A percentile compares a stretch with the other conserved stretches of the same genome.
These are phyloP conservation scores for Coemansia sp. DNA, from an alignment of 192 early-diverging fungal species.

Conservation along the genomic window DNA sequence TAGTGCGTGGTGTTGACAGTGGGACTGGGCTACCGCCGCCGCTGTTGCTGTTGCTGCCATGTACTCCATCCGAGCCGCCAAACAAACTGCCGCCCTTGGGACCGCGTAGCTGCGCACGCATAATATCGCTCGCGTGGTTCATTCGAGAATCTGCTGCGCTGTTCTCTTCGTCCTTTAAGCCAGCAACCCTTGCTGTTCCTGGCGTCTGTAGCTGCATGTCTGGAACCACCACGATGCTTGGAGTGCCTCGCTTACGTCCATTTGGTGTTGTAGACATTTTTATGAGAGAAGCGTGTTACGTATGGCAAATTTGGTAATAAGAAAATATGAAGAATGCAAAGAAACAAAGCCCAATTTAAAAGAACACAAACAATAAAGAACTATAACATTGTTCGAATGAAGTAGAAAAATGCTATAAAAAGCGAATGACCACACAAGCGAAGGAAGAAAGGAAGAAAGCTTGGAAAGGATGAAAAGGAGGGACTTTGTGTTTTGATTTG, in stretches of 20 bases:
- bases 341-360: neutral
- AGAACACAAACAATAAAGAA: neutral
- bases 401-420: neutral
- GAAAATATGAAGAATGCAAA: neutral
- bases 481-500: neutral
- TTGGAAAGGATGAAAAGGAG: neutral
- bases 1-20: slow-evolving; percentile 33
- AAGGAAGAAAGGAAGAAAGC: neutral
- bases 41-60: slow-evolving; percentile 1
- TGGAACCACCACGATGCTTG: slow-evolving; percentile 4
- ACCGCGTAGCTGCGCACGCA: slow-evolving; percentile 24
- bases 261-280: slow-evolving; percentile 3
- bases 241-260: neutral
- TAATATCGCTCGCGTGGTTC: slow-evolving; percentile 18
- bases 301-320: neutral
- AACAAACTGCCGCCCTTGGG: neutral
- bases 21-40: slow-evolving; percentile 20
- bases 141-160: slow-evolving; percentile 7
- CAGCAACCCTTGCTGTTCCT: neutral
- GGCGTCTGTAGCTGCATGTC: slow-evolving; percentile 1
- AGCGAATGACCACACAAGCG: neutral
- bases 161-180: neutral
- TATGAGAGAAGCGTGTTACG: neutral
- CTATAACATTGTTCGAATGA: neutral
- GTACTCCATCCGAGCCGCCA: neutral